Evolutionary conservation across 1,284 basidiomycete species (phyloP).

Genomic region (Cystobasidium sp.): DNA sequence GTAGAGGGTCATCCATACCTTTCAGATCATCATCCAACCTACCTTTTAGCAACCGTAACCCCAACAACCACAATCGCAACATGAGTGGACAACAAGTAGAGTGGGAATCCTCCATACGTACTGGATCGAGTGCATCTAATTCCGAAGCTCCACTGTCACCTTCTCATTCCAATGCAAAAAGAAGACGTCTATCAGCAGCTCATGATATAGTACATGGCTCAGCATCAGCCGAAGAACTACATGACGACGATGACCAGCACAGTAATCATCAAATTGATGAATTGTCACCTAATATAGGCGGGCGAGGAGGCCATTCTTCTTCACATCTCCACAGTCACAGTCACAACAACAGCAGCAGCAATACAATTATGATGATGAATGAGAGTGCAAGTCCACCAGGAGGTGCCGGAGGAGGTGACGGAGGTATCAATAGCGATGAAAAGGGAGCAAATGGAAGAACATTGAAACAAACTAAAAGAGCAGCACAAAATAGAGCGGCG

Average conservation of each 20-base stretch:
- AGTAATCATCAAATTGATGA: constrained; percentile 5
- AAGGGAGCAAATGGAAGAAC: constrained; percentile 37
- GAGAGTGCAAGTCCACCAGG: constrained; percentile 1
- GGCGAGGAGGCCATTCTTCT: too few species aligned
- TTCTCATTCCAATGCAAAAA: neutral
- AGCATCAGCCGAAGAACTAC: constrained; percentile 1
- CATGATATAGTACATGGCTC: neutral
- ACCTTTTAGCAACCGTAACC: neutral
- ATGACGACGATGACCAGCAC: neutral
- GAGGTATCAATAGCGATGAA: constrained; percentile 8
- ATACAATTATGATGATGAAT: too few species aligned
- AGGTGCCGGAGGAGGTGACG: neutral
- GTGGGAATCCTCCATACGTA: constrained; percentile 4
- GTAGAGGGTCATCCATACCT: neutral
- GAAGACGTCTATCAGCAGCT: constrained; percentile 2
- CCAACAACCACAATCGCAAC: too few species aligned
- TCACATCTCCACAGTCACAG: too few species aligned
- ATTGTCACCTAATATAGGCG: neutral
- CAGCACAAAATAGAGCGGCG: constrained; percentile 45
- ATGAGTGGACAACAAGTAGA: constrained; percentile 7
- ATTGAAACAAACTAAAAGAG: constrained; percentile 43
- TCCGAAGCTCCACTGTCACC: constrained; percentile 8
- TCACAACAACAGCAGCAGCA: too few species aligned
- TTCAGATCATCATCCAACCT: neutral
- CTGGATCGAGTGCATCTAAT: constrained; percentile 14